A percentile compares a stretch with the other conserved stretches of the same genome.
Evolutionary conservation across 73 alveolate species (phyloP).

Genomic region (Symbiodinium natans): DNA sequence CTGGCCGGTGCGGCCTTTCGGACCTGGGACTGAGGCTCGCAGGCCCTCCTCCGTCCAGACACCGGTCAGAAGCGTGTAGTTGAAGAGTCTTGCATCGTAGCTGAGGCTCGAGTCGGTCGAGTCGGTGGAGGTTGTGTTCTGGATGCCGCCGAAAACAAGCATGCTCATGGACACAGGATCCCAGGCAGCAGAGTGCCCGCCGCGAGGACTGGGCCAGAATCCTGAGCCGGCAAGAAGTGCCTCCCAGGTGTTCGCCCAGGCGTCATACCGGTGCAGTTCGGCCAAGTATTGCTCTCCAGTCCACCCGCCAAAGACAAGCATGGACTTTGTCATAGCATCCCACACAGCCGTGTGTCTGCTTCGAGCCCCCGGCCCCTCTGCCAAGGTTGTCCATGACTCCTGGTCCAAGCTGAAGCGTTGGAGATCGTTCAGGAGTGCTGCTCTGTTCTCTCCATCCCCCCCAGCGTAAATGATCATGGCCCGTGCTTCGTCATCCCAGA

Average conservation of each 20-base stretch:
- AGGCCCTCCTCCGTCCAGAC: background rate
- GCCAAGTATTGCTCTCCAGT: background rate
- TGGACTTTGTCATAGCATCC: background rate
- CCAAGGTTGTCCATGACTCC: background rate
- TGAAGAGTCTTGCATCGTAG: background rate
- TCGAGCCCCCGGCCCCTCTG: background rate
- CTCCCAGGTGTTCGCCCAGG: background rate
- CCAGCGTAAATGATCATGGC: too few relatives aligned
- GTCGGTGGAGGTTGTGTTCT: background rate
- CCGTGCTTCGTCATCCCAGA: too few relatives aligned
- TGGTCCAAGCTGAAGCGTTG: background rate
- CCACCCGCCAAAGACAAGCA: slow-evolving; percentile 16
- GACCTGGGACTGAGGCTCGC: background rate
- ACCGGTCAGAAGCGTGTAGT: background rate
- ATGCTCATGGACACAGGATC: background rate
- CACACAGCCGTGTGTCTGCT: slow-evolving; percentile 7
- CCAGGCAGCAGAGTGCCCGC: background rate
- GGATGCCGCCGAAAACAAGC: background rate
- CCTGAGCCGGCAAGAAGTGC: background rate
- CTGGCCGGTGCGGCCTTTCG: too few relatives aligned
- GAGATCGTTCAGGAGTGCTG: background rate
- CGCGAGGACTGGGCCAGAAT: background rate
- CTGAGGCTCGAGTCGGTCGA: background rate
- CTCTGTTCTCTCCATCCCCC: background rate
- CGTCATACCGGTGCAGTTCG: background rate